Base-by-base conservation (phyloP, 257 asterid species). In the Solanum acaule region DNA sequence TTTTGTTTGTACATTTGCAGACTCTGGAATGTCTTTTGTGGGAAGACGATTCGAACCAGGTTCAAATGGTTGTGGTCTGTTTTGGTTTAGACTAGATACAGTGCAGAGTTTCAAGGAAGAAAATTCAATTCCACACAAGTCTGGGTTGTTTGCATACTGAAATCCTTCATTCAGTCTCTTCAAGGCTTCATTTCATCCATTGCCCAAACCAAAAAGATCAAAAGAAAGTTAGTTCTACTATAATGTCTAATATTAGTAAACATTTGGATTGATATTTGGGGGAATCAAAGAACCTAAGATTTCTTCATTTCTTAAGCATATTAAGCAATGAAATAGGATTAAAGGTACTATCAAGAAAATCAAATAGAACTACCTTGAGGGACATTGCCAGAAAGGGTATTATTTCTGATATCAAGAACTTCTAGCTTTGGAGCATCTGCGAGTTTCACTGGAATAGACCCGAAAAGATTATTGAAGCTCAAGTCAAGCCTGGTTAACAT, bases 371-470 rank as follows among this genome's bases (percentile, higher is more conserved):
- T 95, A 97, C 99, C 99, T 87, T 92, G 77, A 88, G 99, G 99
- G 77, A 97, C 96, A 91, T 94, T 94, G 93, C 99, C 99, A 35
- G 98, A 96, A 22, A 97, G 94, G 23, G 95, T 91, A 79, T 97
- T 97, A 86, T 97, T 97, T 91, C 98, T 89, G 89, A 97, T 86
- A 89, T 97, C 99, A 10, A 97, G 90, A 86, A 96, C 91, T 87
- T 90, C 92, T 29, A 97, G 96, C 88, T 86, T 22, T 0, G 96
- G 95, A 15, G 95, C 89, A 87, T 73, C 89, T 18, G 98, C 93
- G 73, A 97, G 82, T 89, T 90, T 95, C 31, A 90, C 65, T 10
- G 99, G 99, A 87, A 95, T 93, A 10, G 98, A 94, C 38, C 99
- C 99, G 33, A 96, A 94, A 2, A 97, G 94, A 84, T 71, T 73